phyloP scores from a whole-genome alignment of 164 flowering plant genomes.

The Vitis rupestris region DNA sequence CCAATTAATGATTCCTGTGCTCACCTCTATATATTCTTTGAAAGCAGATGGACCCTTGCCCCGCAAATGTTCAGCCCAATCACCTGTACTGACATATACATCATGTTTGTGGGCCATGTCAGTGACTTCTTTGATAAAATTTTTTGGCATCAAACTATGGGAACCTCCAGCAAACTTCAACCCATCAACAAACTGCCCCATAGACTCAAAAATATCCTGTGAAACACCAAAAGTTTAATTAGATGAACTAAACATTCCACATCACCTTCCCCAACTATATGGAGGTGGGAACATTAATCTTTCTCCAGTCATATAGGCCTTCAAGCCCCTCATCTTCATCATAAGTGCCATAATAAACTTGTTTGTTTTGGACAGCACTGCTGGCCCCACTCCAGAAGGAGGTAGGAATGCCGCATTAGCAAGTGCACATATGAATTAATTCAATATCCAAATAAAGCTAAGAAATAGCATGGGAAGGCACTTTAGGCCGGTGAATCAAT shows the following conservation, averaged over 20 bases:
- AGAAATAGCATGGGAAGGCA: no score
- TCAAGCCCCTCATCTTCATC: no score
- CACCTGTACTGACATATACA: constrained; percentile 87
- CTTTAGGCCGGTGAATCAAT: no score
- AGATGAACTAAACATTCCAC: background rate
- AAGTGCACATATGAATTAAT: no score
- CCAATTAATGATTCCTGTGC: background rate
- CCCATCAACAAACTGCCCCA: constrained; percentile 92
- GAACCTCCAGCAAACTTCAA: constrained; percentile 86
- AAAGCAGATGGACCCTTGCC: constrained; percentile 66
- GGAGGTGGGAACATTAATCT: no score
- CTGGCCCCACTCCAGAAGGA: no score
- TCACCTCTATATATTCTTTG: constrained; percentile 75
- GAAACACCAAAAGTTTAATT: background rate
- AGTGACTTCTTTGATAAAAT: constrained; percentile 57
- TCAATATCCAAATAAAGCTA: no score
- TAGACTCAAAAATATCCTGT: constrained; percentile 81
- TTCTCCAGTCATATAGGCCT: no score
- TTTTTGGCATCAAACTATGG: constrained; percentile 64
- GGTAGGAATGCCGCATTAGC: no score
- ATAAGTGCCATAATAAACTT: no score
- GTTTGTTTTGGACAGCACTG: no score
- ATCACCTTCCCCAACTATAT: background rate
- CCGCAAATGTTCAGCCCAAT: constrained; percentile 84
- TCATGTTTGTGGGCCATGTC: constrained; percentile 82